Evolutionary conservation across 768 basidiomycete genomes (phyloP).

Genomic region (Gloeophyllum trabeum): DNA sequence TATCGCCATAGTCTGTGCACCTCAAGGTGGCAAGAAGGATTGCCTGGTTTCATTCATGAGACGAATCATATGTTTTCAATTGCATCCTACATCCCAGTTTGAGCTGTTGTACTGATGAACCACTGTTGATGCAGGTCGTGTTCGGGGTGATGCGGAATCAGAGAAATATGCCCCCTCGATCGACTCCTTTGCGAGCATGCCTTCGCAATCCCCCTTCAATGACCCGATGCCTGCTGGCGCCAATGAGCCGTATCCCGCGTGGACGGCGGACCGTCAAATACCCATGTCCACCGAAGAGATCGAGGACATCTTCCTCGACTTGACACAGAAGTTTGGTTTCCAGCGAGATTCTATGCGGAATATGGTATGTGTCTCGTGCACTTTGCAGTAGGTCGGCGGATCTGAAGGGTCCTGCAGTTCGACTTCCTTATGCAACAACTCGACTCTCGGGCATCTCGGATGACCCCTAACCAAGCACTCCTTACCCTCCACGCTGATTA

Average conservation of each 20-base stretch:
- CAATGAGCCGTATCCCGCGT: constrained; percentile 82
- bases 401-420: constrained; percentile 38
- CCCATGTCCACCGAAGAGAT: constrained; percentile 98
- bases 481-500: constrained; percentile 97
- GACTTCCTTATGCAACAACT: constrained; percentile 98
- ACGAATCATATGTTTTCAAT: too few species aligned
- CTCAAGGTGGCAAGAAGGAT: neutral
- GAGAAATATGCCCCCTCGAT: constrained; percentile 19
- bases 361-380: constrained; percentile 43
- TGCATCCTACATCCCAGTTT: too few species aligned
- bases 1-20: neutral
- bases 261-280: constrained; percentile 86
- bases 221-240: constrained; percentile 10
- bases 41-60: too few species aligned
- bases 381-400: neutral
- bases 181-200: constrained; percentile 20
- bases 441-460: constrained; percentile 95
- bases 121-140: neutral
- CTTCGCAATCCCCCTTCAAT: constrained; percentile 16
- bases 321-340: constrained; percentile 98
- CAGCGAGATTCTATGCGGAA: constrained; percentile 94
- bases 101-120: too few species aligned
- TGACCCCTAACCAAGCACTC: constrained; percentile 93
- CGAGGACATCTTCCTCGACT: constrained; percentile 96
- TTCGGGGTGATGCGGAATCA: neutral